These are phyloP conservation scores for Lasiodiplodia theobromae DNA, from an alignment of 2,329 filamentous ascomycete genomes.

Conservation along the genomic window DNA sequence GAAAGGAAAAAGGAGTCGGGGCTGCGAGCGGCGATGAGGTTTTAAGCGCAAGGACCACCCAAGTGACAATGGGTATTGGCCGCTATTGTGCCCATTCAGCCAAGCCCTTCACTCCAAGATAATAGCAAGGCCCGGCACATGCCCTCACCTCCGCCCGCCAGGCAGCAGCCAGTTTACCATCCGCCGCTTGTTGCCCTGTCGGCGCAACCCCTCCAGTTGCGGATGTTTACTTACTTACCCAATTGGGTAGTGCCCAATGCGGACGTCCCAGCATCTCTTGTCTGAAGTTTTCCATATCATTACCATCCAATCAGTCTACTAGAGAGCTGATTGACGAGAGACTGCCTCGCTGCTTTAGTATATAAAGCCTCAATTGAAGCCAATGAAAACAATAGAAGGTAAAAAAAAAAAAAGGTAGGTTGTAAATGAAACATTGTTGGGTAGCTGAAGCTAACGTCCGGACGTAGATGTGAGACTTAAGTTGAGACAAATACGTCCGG, in stretches of 20 bases:
- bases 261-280: neutral
- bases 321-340: neutral
- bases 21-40: neutral
- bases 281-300: neutral
- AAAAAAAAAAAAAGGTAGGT: neutral
- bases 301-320: neutral
- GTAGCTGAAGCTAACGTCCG: neutral
- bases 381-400: neutral
- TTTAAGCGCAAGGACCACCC: neutral
- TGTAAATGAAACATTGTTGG: too few species aligned
- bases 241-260: neutral
- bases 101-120: neutral
- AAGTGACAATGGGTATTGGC: too few species aligned
- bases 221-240: neutral
- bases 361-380: neutral
- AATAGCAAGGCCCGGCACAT: neutral
- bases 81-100: slow-evolving; percentile 4
- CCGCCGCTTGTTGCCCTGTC: neutral
- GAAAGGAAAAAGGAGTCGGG: neutral
- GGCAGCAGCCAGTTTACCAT: neutral
- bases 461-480: too few species aligned
- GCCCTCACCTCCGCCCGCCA: neutral
- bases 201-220: neutral
- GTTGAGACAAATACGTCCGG: too few species aligned
- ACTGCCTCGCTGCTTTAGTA: neutral